These are phyloP conservation scores for Trametes gibbosa DNA, from an alignment of 768 basidiomycete species.

Conservation along the genomic window DNA sequence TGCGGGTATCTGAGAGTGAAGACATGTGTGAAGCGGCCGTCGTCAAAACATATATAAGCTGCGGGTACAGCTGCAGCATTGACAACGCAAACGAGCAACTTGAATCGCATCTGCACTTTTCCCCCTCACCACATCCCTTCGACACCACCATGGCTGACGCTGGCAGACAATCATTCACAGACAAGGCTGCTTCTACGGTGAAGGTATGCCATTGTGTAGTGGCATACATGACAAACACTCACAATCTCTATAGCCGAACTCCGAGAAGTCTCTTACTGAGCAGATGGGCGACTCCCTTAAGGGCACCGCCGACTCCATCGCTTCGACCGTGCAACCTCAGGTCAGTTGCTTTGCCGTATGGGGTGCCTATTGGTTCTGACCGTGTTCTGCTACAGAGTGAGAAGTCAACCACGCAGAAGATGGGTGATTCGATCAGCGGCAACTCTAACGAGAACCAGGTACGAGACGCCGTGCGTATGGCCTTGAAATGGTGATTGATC, in stretches of 20 bases:
- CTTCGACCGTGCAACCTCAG: constrained; percentile 26
- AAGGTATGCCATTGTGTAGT: constrained; percentile 24
- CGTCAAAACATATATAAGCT: background rate
- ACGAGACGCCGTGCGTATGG: background rate
- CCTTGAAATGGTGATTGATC: too few species aligned
- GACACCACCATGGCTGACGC: constrained; percentile 30
- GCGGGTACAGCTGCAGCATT: too few species aligned
- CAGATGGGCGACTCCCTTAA: constrained; percentile 33
- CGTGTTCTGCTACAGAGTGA: constrained; percentile 23
- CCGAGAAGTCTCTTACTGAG: constrained; percentile 34
- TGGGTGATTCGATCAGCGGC: constrained; percentile 31
- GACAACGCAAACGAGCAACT: too few species aligned
- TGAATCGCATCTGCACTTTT: background rate
- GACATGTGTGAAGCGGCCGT: background rate
- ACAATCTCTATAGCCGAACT: constrained; percentile 27
- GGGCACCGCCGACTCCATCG: constrained; percentile 30
- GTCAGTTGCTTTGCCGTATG: constrained; percentile 8
- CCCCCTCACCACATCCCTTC: background rate
- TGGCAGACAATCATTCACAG: constrained; percentile 32
- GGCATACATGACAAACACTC: background rate
- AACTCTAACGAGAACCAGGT: constrained; percentile 29
- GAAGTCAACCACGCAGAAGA: constrained; percentile 34
- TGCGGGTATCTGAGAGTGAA: background rate
- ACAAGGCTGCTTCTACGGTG: constrained; percentile 29
- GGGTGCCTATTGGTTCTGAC: background rate